These are phyloP conservation scores for Oemleria cerasiformis DNA, from an alignment of 306 rosid species.

Conservation along the genomic window DNA sequence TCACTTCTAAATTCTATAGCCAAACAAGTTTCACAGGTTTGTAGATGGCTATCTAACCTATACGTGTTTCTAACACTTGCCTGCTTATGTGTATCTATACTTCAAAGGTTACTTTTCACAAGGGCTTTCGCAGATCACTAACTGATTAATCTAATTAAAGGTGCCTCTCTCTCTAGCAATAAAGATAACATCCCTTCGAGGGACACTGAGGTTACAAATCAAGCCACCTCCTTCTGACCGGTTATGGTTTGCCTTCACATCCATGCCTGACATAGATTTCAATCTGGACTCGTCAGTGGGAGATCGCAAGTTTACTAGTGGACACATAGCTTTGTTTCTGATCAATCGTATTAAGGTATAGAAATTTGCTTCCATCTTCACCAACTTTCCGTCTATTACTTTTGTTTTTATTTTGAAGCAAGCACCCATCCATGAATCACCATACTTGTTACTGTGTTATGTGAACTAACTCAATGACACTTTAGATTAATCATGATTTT, in stretches of 20 bases:
- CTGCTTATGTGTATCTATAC: not conserved
- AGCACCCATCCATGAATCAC: not conserved
- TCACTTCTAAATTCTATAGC: conserved; percentile 61
- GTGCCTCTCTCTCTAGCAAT: conserved; percentile 79
- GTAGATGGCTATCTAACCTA: conserved; percentile 5
- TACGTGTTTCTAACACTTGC: not conserved
- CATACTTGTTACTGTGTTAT: not conserved
- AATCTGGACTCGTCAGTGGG: conserved; percentile 78
- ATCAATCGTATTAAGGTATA: conserved; percentile 79
- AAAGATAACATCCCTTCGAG: conserved; percentile 75
- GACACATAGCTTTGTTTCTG: conserved; percentile 59
- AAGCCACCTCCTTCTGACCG: conserved; percentile 97
- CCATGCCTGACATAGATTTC: conserved; percentile 83
- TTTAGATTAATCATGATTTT: not conserved
- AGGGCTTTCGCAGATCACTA: conserved; percentile 2
- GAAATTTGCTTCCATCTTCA: conserved; percentile 12
- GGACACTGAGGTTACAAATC: conserved; percentile 79
- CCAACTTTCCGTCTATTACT: not conserved
- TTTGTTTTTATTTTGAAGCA: not conserved
- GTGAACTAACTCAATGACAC: not conserved
- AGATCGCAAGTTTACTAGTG: conserved; percentile 75
- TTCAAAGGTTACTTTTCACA: not conserved
- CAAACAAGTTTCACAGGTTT: conserved; percentile 93
- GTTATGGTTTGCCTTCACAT: conserved; percentile 85
- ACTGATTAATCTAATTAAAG: conserved; percentile 40